Percentiles rank a stretch among this genome's conserved stretches.
Evolutionary conservation across 2,329 filamentous ascomycete genomes (phyloP).

Genomic region (Paraconiothyrium brasiliense): DNA sequence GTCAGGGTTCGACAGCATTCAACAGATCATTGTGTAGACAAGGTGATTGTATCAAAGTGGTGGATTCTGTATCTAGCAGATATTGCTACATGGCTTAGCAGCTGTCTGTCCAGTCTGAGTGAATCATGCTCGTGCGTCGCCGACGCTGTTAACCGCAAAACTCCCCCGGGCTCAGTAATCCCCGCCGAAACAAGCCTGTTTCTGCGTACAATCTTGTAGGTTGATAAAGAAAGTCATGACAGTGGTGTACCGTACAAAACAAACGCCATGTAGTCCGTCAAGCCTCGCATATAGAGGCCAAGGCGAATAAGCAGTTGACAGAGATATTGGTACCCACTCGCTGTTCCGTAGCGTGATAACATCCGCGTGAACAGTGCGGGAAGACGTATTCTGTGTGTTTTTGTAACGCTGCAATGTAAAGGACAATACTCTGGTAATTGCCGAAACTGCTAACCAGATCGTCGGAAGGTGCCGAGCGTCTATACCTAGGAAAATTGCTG

Average conservation of each 20-base stretch:
- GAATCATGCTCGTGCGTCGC: background rate
- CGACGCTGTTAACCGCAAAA: background rate
- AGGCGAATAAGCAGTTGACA: background rate
- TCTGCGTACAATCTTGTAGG: slow-evolving; percentile 11
- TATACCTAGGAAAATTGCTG: background rate
- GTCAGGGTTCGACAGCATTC: background rate
- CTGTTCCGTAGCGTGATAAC: slow-evolving; percentile 4
- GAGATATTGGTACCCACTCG: slow-evolving; percentile 1
- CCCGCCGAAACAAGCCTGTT: slow-evolving; percentile 8
- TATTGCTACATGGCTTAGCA: slow-evolving; percentile 5
- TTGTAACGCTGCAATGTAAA: background rate
- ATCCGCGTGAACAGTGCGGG: background rate
- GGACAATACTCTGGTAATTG: background rate
- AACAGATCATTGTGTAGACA: background rate
- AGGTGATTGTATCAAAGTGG: background rate
- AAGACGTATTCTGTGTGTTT: background rate
- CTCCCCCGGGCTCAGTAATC: slow-evolving; percentile 1
- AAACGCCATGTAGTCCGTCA: background rate
- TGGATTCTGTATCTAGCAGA: slow-evolving; percentile 8
- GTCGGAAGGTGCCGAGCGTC: background rate
- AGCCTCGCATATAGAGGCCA: background rate
- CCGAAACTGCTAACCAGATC: background rate
- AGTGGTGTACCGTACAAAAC: slow-evolving; percentile 2
- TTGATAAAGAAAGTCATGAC: background rate
- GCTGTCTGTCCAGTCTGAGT: slow-evolving; percentile 10